phyloP scores from a whole-genome alignment of 441 rosid species.

The Viola pubescens region DNA sequence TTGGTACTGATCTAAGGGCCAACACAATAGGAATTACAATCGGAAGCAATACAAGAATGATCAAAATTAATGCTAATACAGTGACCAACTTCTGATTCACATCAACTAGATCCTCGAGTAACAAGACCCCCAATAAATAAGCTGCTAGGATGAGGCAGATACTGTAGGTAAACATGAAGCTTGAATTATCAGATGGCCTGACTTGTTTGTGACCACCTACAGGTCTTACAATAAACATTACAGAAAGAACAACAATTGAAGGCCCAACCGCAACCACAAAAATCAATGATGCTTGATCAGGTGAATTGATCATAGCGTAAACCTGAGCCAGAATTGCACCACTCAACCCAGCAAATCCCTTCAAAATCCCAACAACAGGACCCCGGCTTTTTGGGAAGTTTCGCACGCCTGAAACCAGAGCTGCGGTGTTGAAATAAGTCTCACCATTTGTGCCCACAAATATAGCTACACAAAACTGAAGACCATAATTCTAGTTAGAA shows the following conservation, averaged over 20 bases:
- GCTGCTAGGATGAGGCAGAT: slow-evolving; percentile 53
- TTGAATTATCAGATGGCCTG: slow-evolving; percentile 47
- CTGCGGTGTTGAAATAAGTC: slow-evolving; percentile 77
- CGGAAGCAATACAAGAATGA: slow-evolving; percentile 52
- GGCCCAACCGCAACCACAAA: slow-evolving; percentile 80
- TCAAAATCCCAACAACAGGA: slow-evolving; percentile 61
- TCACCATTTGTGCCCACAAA: slow-evolving; percentile 79
- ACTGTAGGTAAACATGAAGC: slow-evolving; percentile 51
- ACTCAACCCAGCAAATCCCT: slow-evolving; percentile 78
- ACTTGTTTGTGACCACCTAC: slow-evolving; percentile 40
- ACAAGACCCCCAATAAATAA: slow-evolving; percentile 59
- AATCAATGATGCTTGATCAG: slow-evolving; percentile 59
- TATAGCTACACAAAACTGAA: slow-evolving; percentile 80
- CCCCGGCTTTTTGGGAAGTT: slow-evolving; percentile 89
- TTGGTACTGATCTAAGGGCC: slow-evolving; percentile 35
- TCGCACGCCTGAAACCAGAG: slow-evolving; percentile 71
- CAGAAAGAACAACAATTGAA: slow-evolving; percentile 47
- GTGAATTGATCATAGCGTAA: slow-evolving; percentile 68
- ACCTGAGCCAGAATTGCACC: slow-evolving; percentile 82
- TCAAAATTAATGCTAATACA: slow-evolving; percentile 36
- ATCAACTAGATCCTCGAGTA: slow-evolving; percentile 40
- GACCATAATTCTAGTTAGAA: slow-evolving; percentile 38
- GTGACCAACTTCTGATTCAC: slow-evolving; percentile 46
- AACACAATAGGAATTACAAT: slow-evolving; percentile 55
- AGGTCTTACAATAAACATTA: slow-evolving; percentile 57